Base-by-base conservation (phyloP, 805 yeast genomes). In the Candida broadrunensis region DNA sequence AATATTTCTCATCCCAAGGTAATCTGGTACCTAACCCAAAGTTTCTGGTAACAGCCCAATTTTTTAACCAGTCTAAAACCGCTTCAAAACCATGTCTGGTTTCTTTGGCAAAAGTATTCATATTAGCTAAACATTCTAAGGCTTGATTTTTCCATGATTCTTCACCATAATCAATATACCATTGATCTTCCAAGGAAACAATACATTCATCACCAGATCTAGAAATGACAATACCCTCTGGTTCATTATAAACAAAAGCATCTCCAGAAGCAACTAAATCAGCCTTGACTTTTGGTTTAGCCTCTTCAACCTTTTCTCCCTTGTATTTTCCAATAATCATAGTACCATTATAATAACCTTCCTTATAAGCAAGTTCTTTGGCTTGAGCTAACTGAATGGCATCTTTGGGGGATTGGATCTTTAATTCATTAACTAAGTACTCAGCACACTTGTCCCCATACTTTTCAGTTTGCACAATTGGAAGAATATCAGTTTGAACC, bases 101-200 rank as follows among this genome's bases (percentile, higher is more conserved):
- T 70, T 90, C 98, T 37, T 82, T 73, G 39, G 83, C 75, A 73
- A 78, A 91, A 9, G 90, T 77, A 61, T 85, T 78, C 91, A 93
- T 82, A 44, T 66, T 61, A 35, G 73, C 75, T 46, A 93, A 75
- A 62, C 95, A 85, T 54, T 85, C 93, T 48, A 81, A 68, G 39
- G 97, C 95, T 60, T 78, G 80, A 13, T 73, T 65, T 60, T 85
- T 87, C 99, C 99, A 93, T 13, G 68, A 52, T 52, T 80, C 88
- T 77, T 93, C 99, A 76, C 99, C 99, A 58, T 93, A 93, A 63
- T 93, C 97, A 55, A 88, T 78, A 66, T 81, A 93, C 99, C 99
- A 93, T 74, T 93, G 99, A 68, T 93, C 98, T 70, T 95, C 98
- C 38, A 93, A 78, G 5, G 98, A 88, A 31, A 93, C 99, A 55